Evolutionary conservation across 306 rosid species (phyloP), one percentile per base, ranked within the genome.

Genomic region (Cicer chorassanicum): DNA sequence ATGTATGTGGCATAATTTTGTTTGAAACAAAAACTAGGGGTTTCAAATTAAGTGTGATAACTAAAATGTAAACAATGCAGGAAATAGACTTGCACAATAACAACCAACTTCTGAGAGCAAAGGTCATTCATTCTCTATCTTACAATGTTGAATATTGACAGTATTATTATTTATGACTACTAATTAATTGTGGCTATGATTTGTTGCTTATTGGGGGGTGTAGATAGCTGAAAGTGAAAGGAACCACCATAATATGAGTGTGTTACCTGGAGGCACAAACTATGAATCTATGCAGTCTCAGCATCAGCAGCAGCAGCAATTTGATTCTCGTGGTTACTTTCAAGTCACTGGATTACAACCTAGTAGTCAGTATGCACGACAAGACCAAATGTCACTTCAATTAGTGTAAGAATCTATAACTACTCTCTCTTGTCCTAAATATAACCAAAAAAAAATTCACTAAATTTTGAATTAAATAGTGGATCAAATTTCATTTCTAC

Each of bases 221-320:
- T 68, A 93, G 98, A 93, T 93, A 77, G 96, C 97, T 7, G 98
- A 93, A 73, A 84, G 82, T 48, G 97, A 93, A 84, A 85, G 98
- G 77, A 82, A 57, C 72, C 89, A 90, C 60, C 88, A 88, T 11
- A 86, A 75, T 82, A 65, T 82, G 84, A 87, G 57, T 19, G 54
- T 77, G 57, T 59, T 89, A 77, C 78, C 82, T 2, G 93, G 86
- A 59, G 78, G 85, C 9, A 71, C 89, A 64, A 83, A 60, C 79
- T 93, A 82, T 9, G 97, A 89, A 24, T 72, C 86, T 12, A 81
- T 91, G 77, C 92, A 91, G 54, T 65, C 96, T 44, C 87, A 85
- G 56, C 85, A 74, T 36, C 65, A 60, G 66, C 81, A 67, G 42
- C 89, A 84, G 51, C 86, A 78, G 48, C 83, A 70, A 55, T 91